A percentile compares a stretch with the other conserved stretches of the same genome.
These are phyloP conservation scores for Globisporangium nagaii DNA, from an alignment of 352 stramenopile genomes.

Conservation along the genomic window DNA sequence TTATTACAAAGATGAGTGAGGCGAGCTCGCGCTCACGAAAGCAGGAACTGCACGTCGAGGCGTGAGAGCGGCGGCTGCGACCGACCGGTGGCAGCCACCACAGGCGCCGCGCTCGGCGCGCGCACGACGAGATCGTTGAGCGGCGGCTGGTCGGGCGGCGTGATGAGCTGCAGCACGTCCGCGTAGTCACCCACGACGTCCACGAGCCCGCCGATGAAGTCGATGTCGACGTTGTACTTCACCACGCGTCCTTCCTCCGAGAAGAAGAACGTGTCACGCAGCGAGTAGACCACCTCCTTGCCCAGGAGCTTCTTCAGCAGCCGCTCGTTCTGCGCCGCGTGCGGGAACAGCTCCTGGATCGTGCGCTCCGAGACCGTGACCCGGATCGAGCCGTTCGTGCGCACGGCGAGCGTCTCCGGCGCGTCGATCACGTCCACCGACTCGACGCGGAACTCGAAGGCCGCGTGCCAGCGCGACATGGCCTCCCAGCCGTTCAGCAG, in stretches of 20 bases:
- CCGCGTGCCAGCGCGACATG: conserved; percentile 33
- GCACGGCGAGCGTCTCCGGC: conserved; percentile 24
- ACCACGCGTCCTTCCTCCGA: conserved; percentile 27
- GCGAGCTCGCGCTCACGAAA: conserved; percentile 11
- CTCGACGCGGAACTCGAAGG: conserved; percentile 28
- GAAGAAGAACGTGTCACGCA: conserved; percentile 44
- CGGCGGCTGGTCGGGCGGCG: conserved; percentile 22
- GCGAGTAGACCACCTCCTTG: conserved; percentile 32
- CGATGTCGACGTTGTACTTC: conserved; percentile 40
- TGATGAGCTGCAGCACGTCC: conserved; percentile 30
- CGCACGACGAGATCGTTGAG: conserved; percentile 32
- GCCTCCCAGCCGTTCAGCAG: conserved; percentile 35
- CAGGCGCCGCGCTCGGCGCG: not conserved
- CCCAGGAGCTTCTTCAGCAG: conserved; percentile 24
- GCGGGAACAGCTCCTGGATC: conserved; percentile 35
- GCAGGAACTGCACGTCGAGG: conserved; percentile 32
- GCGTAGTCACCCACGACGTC: conserved; percentile 24
- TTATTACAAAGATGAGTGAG: not conserved
- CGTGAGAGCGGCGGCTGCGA: conserved; percentile 16
- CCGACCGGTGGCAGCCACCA: not conserved
- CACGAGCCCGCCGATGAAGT: conserved; percentile 30
- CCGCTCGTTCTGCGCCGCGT: conserved; percentile 17
- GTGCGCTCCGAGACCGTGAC: conserved; percentile 32
- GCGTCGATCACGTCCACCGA: conserved; percentile 30
- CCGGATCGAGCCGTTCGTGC: conserved; percentile 25